Percentiles rank a stretch among this genome's conserved stretches.
Conservation (phyloP, 2,329 filamentous ascomycete genomes). For the Fusarium zealandicum region DNA sequence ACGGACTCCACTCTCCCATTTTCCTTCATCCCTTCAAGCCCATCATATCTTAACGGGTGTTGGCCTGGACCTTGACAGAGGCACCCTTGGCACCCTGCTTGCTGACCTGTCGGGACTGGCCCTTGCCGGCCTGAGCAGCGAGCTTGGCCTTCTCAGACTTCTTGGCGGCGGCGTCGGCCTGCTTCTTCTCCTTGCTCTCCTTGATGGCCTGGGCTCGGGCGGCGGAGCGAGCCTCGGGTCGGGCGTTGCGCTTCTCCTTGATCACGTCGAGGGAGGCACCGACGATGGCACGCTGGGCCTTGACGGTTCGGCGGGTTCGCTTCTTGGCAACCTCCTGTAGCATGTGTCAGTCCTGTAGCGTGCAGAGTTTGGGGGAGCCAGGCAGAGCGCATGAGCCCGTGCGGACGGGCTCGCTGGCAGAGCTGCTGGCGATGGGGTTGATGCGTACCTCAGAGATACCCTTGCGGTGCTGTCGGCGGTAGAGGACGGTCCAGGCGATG, state of each 20-base stretch:
- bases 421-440: constrained; percentile 4
- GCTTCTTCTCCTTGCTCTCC: constrained; percentile 99
- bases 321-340: constrained; percentile 99
- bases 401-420: background rate
- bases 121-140: constrained; percentile 76
- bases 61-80: constrained; percentile 82
- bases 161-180: constrained; percentile 85
- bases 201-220: constrained; percentile 91
- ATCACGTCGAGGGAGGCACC: constrained; percentile 99
- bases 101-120: constrained; percentile 85
- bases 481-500: constrained; percentile 98
- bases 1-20: constrained; percentile 48
- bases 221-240: constrained; percentile 93
- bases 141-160: constrained; percentile 99
- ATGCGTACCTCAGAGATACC: constrained; percentile 97
- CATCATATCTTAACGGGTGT: constrained; percentile 69
- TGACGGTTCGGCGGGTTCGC: constrained; percentile 96
- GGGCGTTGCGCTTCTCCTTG: constrained; percentile 96
- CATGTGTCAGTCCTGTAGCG: constrained; percentile 50
- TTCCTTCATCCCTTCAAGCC: constrained; percentile 33
- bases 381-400: background rate
- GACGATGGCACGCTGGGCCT: constrained; percentile 98
- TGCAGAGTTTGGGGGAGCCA: background rate
- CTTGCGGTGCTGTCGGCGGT: constrained; percentile 99
- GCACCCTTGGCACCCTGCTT: constrained; percentile 98